Evolutionary conservation across 75 land plant species (phyloP).

Genomic region (Sequoia sempervirens): DNA sequence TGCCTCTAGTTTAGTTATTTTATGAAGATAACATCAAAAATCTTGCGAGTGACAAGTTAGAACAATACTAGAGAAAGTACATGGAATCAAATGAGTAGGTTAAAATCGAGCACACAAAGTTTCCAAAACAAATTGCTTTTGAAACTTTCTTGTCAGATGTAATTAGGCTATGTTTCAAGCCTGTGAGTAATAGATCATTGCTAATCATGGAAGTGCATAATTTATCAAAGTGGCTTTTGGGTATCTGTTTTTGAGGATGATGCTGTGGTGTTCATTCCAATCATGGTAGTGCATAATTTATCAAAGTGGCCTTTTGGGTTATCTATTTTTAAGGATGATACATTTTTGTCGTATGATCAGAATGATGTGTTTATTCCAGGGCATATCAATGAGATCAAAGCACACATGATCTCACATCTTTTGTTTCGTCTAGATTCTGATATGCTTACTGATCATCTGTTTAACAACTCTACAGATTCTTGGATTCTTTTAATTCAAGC

Average conservation of each 20-base stretch:
- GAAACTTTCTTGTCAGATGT: neutral
- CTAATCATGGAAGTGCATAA: neutral
- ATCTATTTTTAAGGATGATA: neutral
- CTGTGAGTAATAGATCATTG: neutral
- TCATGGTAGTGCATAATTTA: neutral
- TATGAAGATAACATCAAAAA: neutral
- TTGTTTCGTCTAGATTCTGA: neutral
- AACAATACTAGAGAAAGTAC: neutral
- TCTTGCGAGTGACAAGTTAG: neutral
- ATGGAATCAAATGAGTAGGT: neutral
- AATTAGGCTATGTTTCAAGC: neutral
- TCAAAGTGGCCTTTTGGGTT: neutral
- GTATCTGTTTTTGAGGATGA: neutral
- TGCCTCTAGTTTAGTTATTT: neutral
- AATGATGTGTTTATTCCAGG: neutral
- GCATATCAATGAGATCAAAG: neutral
- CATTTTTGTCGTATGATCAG: neutral
- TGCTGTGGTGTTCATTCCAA: neutral
- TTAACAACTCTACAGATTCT: neutral
- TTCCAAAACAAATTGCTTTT: neutral
- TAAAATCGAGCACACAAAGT: neutral
- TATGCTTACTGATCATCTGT: neutral
- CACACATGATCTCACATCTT: neutral
- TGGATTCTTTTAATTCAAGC: neutral
- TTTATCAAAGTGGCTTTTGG: neutral